Base-by-base conservation (phyloP, 352 stramenopile species). In the Globisporangium lucens region DNA sequence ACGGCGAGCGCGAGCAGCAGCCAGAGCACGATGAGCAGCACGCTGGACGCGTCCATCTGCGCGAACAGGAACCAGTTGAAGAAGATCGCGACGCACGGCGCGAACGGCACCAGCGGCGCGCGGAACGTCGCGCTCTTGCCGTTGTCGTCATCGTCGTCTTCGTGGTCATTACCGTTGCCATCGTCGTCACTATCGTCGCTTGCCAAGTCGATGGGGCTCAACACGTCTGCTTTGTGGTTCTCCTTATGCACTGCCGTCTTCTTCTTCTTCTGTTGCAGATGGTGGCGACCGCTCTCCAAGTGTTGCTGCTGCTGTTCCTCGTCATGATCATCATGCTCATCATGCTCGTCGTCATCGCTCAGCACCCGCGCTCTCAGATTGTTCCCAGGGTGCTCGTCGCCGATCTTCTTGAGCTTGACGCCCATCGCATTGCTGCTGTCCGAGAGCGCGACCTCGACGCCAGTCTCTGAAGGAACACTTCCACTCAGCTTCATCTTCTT, bases 1-100 rank as follows among this genome's bases (percentile, higher is more conserved):
- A 90, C 70, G 20, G 46, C 68, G 13, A 93, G 63, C 46, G 87
- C 87, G 29, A 95, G 51, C 33, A 89, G 63, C 49, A 95, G 61
- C 85, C 86, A 95, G 1, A 90, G 53, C 24, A 75, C 30, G 53
- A 93, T 90, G 49, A 93, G 77, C 29, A 85, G 55, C 46, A 93
- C 82, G 49, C 80, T 87, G 49, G 73, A 69, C 3, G 74, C 69
- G 36, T 90, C 83, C 82, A 93, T 92, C 74, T 95, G 88, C 27
- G 83, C 82, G 53, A 94, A 91, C 29, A 95, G 66, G 52, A 93
- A 93, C 88, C 88, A 95, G 75, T 95, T 95, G 75, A 95, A 91
- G 62, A 92, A 93, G 66, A 95, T 93, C 4, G 87, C 85, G 1
- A 95, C 41, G 43, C 83, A 92, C n/a, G 85, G 87, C 22, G 85